Evolutionary conservation across 495 filamentous ascomycete genomes (phyloP).

Genomic region (Terfezia claveryi): DNA sequence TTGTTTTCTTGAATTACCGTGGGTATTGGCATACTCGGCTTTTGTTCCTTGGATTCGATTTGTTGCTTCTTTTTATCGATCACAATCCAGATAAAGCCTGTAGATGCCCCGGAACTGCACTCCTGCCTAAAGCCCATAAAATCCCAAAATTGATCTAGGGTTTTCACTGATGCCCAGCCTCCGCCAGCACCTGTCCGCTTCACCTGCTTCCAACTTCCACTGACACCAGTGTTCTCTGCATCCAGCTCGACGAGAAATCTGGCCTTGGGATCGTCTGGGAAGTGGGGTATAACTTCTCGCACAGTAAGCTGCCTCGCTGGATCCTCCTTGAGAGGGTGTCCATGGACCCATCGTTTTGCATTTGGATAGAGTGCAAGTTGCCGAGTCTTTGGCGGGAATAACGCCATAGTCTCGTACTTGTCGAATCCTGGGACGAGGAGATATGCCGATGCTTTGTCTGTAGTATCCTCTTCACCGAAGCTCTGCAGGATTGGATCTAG

Average conservation of each 20-base stretch:
- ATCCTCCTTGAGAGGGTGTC: slow-evolving; percentile 32
- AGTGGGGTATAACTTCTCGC: slow-evolving; percentile 55
- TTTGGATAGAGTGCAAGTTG: slow-evolving; percentile 20
- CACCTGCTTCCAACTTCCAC: slow-evolving; percentile 5
- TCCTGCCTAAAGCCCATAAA: slow-evolving; percentile 95
- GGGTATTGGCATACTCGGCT: background rate
- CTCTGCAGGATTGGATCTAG: slow-evolving; percentile 47
- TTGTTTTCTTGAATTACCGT: background rate
- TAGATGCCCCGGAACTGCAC: slow-evolving; percentile 71
- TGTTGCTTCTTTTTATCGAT: slow-evolving; percentile 35
- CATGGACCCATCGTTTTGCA: slow-evolving; percentile 30
- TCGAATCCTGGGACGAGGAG: slow-evolving; percentile 75
- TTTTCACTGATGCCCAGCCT: slow-evolving; percentile 56
- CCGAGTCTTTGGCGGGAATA: slow-evolving; percentile 17
- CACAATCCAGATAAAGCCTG: slow-evolving; percentile 87
- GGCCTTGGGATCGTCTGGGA: slow-evolving; percentile 90
- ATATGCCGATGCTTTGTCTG: slow-evolving; percentile 37
- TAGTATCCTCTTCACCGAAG: slow-evolving; percentile 16
- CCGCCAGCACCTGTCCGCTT: slow-evolving; percentile 28
- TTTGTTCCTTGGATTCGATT: slow-evolving; percentile 8
- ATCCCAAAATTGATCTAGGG: slow-evolving; percentile 88
- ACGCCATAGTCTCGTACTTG: slow-evolving; percentile 47
- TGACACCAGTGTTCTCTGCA: slow-evolving; percentile 40
- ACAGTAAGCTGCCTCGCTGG: slow-evolving; percentile 40
- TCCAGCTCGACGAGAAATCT: slow-evolving; percentile 78